Percentiles rank a stretch among this genome's conserved stretches.
phyloP scores from a whole-genome alignment of 2,329 filamentous ascomycete species.

The Botrytis deweyae region DNA sequence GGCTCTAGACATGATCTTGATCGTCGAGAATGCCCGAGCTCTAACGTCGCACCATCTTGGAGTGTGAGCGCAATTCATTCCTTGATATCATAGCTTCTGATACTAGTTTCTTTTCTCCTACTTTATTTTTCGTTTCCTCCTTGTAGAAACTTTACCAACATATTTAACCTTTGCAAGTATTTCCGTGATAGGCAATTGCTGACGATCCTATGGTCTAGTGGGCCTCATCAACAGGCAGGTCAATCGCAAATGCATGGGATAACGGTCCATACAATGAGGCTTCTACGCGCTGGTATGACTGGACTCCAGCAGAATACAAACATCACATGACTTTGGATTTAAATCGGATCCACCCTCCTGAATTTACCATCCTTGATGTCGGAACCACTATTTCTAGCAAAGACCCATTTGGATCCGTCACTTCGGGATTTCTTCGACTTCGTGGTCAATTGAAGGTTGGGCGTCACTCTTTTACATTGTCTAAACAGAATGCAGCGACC shows the following conservation, averaged over 20 bases:
- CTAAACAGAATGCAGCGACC: not conserved
- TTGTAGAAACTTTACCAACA: not conserved
- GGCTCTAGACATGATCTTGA: not conserved
- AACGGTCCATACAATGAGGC: not conserved
- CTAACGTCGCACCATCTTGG: conserved; percentile 9
- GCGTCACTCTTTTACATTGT: not conserved
- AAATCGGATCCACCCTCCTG: not conserved
- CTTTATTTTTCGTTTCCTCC: not conserved
- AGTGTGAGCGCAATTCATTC: not conserved
- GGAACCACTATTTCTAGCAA: not conserved
- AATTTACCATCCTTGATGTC: not conserved
- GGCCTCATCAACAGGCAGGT: conserved; percentile 1
- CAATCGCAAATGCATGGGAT: not conserved
- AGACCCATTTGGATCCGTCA: not conserved
- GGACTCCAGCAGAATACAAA: not conserved
- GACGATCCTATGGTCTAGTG: not conserved
- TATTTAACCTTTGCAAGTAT: not conserved
- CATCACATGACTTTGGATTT: not conserved
- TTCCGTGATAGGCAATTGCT: not conserved
- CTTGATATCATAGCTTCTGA: not conserved
- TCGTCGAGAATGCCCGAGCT: not conserved
- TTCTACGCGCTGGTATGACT: not conserved
- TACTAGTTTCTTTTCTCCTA: not conserved
- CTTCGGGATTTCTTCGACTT: not conserved
- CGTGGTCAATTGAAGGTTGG: not conserved